These are phyloP conservation scores for Harringtonia aguacate DNA, from an alignment of 2,329 filamentous ascomycete genomes.

Conservation along the genomic window DNA sequence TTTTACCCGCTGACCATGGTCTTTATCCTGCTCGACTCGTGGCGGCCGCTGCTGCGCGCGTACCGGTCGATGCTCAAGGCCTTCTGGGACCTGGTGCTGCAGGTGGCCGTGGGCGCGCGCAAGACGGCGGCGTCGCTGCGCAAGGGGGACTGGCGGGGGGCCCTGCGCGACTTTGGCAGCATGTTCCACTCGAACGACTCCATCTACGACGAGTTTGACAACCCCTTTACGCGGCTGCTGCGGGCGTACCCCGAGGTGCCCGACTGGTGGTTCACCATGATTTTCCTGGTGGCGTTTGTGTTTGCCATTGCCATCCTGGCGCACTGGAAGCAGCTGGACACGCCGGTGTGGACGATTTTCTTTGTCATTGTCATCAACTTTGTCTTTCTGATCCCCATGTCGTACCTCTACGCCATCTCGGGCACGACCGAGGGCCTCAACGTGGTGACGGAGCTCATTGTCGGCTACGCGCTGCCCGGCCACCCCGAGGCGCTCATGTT, in stretches of 20 bases:
- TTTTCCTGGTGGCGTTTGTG: conserved; percentile 1
- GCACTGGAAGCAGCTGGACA: neutral
- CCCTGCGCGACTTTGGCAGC: neutral
- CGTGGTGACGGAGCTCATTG: conserved; percentile 36
- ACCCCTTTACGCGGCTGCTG: neutral
- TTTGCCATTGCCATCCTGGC: conserved; percentile 1
- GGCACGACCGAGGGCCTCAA: conserved; percentile 37
- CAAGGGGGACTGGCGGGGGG: neutral
- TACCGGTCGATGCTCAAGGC: conserved; percentile 4
- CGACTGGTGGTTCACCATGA: conserved; percentile 2
- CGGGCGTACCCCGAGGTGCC: conserved; percentile 1
- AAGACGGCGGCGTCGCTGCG: neutral
- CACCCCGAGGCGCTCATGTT: conserved; percentile 38
- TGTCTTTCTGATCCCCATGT: conserved; percentile 30
- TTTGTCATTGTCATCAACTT: conserved; percentile 19
- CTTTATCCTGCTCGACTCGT: conserved; percentile 35
- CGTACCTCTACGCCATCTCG: conserved; percentile 36
- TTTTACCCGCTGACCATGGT: conserved; percentile 41
- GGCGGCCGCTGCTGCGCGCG: conserved; percentile 3
- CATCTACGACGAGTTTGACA: conserved; percentile 2
- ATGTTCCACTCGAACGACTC: neutral
- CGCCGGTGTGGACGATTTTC: conserved; percentile 5
- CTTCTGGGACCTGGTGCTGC: neutral
- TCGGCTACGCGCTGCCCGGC: conserved; percentile 37
- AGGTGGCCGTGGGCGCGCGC: neutral